phyloP scores from a whole-genome alignment of 192 early-diverging fungal genomes.

The Helicostylum pulchrum region DNA sequence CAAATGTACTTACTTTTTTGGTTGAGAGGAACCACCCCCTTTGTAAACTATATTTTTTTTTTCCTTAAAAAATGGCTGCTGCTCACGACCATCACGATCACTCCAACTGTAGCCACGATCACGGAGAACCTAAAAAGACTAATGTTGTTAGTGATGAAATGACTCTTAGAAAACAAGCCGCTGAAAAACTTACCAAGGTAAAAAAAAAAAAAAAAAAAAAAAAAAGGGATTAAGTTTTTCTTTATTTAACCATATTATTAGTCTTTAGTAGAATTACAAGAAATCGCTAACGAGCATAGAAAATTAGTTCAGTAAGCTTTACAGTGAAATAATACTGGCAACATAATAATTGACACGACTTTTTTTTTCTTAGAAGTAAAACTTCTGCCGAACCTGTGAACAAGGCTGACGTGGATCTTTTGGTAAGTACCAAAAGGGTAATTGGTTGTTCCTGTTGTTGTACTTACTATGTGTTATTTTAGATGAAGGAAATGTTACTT shows the following conservation, averaged over 20 bases:
- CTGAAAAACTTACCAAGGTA: slow-evolving; percentile 21
- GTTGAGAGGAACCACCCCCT: no score
- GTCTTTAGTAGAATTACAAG: slow-evolving; percentile 3
- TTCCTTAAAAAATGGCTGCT: no score
- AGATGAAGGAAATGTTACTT: slow-evolving; percentile 12
- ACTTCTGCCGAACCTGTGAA: background rate
- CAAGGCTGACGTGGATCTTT: slow-evolving; percentile 14
- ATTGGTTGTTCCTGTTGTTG: background rate
- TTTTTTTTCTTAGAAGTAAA: slow-evolving; percentile 1
- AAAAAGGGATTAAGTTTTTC: no score
- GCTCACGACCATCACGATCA: no score
- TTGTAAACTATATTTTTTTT: no score
- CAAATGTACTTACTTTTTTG: no score
- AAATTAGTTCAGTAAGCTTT: background rate
- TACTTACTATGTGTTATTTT: background rate
- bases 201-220: no score
- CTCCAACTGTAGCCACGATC: no score
- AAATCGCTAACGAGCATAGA: slow-evolving; percentile 2
- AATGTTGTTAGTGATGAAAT: slow-evolving; percentile 3
- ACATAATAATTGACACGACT: background rate
- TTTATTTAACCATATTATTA: background rate
- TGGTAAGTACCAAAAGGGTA: background rate
- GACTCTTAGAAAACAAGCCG: background rate
- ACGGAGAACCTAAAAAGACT: no score
- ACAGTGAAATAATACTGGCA: background rate